Base-by-base conservation (phyloP, 495 filamentous ascomycete genomes). In the Penicillium canescens region DNA sequence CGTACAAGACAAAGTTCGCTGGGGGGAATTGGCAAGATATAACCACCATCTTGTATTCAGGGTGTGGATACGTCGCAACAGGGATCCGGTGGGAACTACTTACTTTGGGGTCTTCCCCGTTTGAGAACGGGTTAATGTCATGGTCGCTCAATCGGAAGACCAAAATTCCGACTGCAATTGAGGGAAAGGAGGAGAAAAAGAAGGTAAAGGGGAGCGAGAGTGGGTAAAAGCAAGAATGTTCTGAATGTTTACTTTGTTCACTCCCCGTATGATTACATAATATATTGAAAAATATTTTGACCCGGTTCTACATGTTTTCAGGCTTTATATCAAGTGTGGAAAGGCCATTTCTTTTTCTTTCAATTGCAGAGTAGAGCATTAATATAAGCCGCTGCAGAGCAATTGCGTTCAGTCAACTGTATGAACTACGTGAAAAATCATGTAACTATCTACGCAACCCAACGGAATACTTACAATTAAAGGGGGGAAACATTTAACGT, bases 81-180 rank as follows among this genome's bases (percentile, higher is more conserved):
- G 41, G 35, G 38, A 59, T 56, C 57, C 42, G 55, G 56, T 54
- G 38, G 35, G 43, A 49, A 54, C 41, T 24, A 75, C 75, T 71
- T 65, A 79, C 76, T 66, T 78, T 39, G 76, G 75, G 53, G 77
- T 77, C 64, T 73, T 75, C 61, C 77, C 75, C 62, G 75, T 71
- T 62, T 80, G 76, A 26, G 76, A 78, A 53, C 76, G 78, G 46
- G 77, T 80, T 31, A 73, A 37, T 43, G 71, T 74, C 76, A 78
- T 78, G 42, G 55, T 70, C 16, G 35, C 35, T 47, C 52, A 49
- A 53, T 55, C 66, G 65, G 66, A 62, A 45, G 49, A 61, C 43
- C 38, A 53, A 49, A 34, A 16, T 50, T 58, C 50, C 58, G 43
- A 69, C 46, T 28, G 53, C 35, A 61, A 62, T 54, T 48, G 56